phyloP scores from a whole-genome alignment of 306 rosid species.

The Oxytropis ochrocephala region DNA sequence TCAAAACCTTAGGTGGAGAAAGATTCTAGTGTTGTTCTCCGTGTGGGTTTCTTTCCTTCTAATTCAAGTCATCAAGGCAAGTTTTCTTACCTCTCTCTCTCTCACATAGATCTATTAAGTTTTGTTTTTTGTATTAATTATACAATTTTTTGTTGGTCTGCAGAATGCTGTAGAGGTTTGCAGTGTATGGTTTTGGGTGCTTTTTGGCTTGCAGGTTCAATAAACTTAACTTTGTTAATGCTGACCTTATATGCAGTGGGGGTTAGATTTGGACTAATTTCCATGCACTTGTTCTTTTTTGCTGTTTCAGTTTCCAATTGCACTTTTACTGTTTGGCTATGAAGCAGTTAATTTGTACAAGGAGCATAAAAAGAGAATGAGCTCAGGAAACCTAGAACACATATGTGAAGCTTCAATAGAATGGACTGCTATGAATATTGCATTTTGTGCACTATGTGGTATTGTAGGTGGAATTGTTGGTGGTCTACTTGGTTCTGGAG shows the following conservation, averaged over 20 bases:
- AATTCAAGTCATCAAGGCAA: conserved; percentile 74
- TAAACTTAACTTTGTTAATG: conserved; percentile 3
- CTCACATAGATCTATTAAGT: background rate
- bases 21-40: conserved; percentile 32
- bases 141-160: conserved; percentile 9
- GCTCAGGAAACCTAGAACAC: conserved; percentile 45
- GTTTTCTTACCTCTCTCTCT: background rate
- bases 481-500: conserved; percentile 86
- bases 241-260: background rate
- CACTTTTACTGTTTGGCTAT: conserved; percentile 60
- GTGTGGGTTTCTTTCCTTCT: conserved; percentile 66
- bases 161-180: conserved; percentile 61
- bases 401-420: conserved; percentile 87
- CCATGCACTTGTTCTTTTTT: background rate
- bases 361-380: conserved; percentile 55
- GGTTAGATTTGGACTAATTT: conserved; percentile 13
- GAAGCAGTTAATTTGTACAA: conserved; percentile 68
- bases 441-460: conserved; percentile 77
- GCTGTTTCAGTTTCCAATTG: conserved; percentile 60
- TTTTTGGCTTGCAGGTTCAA: conserved; percentile 67
- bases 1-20: conserved; percentile 69
- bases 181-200: conserved; percentile 71
- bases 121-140: background rate
- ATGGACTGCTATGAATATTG: conserved; percentile 54
- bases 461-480: conserved; percentile 80